Percentiles rank a stretch among this genome's conserved stretches.
phyloP scores from a whole-genome alignment of 208 protist genomes.

The Trypanosoma lewisi region DNA sequence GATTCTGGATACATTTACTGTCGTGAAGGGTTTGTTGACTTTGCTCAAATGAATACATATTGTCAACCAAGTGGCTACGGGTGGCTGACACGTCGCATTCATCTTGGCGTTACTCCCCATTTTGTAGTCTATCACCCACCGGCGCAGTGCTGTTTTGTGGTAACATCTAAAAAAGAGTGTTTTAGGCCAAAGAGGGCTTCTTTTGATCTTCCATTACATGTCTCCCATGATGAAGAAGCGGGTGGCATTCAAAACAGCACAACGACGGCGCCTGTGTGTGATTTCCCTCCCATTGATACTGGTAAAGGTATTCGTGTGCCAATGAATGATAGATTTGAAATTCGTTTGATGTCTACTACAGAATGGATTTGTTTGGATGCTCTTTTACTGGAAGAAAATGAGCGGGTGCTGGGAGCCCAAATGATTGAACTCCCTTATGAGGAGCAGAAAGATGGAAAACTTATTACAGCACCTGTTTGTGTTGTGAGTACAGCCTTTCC shows the following conservation, averaged over 20 bases:
- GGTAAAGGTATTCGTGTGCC: slow-evolving; percentile 56
- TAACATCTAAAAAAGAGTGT: slow-evolving; percentile 57
- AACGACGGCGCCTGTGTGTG: slow-evolving; percentile 35
- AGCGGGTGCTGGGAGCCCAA: slow-evolving; percentile 68
- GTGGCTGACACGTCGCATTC: slow-evolving; percentile 75
- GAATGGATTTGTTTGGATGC: slow-evolving; percentile 50
- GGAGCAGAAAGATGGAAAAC: slow-evolving; percentile 37
- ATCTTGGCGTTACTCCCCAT: slow-evolving; percentile 79
- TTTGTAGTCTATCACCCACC: slow-evolving; percentile 72
- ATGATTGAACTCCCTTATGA: slow-evolving; percentile 54
- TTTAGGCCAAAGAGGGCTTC: slow-evolving; percentile 65
- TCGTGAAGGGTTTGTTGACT: slow-evolving; percentile 74
- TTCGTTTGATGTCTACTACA: slow-evolving; percentile 54
- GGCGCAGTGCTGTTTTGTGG: slow-evolving; percentile 64
- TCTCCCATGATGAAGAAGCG: slow-evolving; percentile 49
- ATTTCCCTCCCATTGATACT: slow-evolving; percentile 30
- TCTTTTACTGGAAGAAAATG: slow-evolving; percentile 71
- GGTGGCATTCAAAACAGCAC: slow-evolving; percentile 35
- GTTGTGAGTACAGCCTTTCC: slow-evolving; percentile 84
- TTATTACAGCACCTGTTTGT: slow-evolving; percentile 53
- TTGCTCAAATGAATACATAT: slow-evolving; percentile 66
- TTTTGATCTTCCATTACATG: slow-evolving; percentile 82
- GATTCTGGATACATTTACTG: slow-evolving; percentile 76
- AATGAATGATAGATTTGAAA: slow-evolving; percentile 60
- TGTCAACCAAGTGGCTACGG: slow-evolving; percentile 37